A percentile compares a stretch with the other conserved stretches of the same genome.
phyloP scores from a whole-genome alignment of 2,329 filamentous ascomycete genomes.

The Aspergillus candidus region DNA sequence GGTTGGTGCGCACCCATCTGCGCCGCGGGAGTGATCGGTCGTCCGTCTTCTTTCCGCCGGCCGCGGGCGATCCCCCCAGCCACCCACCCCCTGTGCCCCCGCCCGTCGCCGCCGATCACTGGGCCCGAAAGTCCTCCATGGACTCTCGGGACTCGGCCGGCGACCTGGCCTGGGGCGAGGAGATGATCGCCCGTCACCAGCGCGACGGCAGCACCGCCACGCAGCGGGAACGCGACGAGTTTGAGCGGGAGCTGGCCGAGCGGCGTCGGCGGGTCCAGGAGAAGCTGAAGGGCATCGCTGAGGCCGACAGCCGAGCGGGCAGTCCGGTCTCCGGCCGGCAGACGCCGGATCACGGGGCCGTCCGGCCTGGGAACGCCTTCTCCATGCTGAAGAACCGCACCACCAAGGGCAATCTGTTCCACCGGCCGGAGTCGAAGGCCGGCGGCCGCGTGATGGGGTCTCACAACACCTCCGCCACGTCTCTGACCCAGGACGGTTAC shows the following conservation, averaged over 20 bases:
- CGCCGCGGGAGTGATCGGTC: slow-evolving; percentile 75
- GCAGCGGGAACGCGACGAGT: slow-evolving; percentile 43
- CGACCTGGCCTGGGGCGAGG: slow-evolving; percentile 43
- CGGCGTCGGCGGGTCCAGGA: slow-evolving; percentile 44
- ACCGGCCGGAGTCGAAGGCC: slow-evolving; percentile 32
- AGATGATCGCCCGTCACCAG: slow-evolving; percentile 38
- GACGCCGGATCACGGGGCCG: slow-evolving; percentile 27
- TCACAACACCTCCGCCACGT: slow-evolving; percentile 30
- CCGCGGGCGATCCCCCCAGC: slow-evolving; percentile 31
- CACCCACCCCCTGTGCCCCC: no score
- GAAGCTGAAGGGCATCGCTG: slow-evolving; percentile 40
- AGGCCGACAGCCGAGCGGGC: slow-evolving; percentile 38
- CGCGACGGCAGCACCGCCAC: slow-evolving; percentile 44
- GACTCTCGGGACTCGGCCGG: slow-evolving; percentile 9
- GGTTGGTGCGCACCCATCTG: slow-evolving; percentile 77
- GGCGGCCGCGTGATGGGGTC: not conserved
- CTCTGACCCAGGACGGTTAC: slow-evolving; percentile 28
- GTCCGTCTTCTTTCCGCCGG: slow-evolving; percentile 61
- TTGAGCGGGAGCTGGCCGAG: slow-evolving; percentile 45
- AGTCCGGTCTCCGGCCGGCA: slow-evolving; percentile 36
- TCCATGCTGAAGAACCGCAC: slow-evolving; percentile 40
- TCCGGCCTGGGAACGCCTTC: slow-evolving; percentile 38
- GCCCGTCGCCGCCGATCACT: slow-evolving; percentile 23
- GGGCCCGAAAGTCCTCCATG: not conserved
- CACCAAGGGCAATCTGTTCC: slow-evolving; percentile 26